Conservation (phyloP, 2,329 filamentous ascomycete species). For the Huntiella moniliformis region DNA sequence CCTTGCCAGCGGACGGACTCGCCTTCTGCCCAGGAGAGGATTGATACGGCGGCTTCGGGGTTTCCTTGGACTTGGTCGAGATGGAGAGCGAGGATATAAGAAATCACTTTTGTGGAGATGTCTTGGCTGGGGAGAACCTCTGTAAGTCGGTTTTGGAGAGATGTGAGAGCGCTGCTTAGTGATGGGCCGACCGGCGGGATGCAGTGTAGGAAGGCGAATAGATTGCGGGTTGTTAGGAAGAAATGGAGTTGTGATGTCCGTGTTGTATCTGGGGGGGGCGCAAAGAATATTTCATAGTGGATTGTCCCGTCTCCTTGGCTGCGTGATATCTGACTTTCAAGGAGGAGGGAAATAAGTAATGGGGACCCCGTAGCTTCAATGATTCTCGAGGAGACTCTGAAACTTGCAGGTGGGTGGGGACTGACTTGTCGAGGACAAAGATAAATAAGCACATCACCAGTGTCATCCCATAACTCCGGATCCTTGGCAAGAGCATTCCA, state of each 20-base stretch:
- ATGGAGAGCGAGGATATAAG: constrained; percentile 38
- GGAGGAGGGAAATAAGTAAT: constrained; percentile 31
- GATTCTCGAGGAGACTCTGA: constrained; percentile 38
- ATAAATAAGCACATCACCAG: constrained; percentile 40
- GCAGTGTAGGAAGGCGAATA: constrained; percentile 46
- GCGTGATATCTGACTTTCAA: no score
- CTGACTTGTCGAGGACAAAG: constrained; percentile 28
- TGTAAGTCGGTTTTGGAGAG: constrained; percentile 39
- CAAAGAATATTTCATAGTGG: constrained; percentile 45
- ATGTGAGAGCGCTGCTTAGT: constrained; percentile 41
- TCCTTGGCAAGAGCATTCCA: constrained; percentile 42
- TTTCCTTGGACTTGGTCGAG: constrained; percentile 47
- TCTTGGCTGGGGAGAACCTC: constrained; percentile 39
- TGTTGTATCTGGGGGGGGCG: constrained; percentile 31
- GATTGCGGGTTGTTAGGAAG: constrained; percentile 48
- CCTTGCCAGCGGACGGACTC: constrained; percentile 43
- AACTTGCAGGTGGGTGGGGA: constrained; percentile 30
- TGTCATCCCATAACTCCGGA: constrained; percentile 40
- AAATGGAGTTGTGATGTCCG: constrained; percentile 33
- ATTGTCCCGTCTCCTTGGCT: constrained; percentile 24
- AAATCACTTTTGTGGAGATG: constrained; percentile 38
- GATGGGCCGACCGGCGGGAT: constrained; percentile 46
- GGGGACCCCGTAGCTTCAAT: constrained; percentile 38
- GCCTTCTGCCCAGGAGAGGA: constrained; percentile 49
- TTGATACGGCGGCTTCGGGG: constrained; percentile 36